Percentiles rank a stretch among this genome's conserved stretches.
Conservation (phyloP, 164 flowering plant species). For the Vitis rupestris region DNA sequence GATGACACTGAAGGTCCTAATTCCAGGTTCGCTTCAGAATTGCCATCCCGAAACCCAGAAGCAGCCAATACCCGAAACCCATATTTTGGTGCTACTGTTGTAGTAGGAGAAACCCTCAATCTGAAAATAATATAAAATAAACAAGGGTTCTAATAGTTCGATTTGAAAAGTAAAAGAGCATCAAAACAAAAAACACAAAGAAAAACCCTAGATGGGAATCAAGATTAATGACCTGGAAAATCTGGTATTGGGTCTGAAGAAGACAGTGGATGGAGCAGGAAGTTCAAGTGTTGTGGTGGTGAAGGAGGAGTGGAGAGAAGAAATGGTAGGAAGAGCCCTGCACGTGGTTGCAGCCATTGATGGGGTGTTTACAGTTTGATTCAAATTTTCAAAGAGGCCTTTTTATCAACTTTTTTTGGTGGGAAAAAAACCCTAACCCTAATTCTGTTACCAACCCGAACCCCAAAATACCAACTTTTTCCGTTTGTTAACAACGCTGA, state of each 20-base stretch:
- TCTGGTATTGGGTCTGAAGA: background rate
- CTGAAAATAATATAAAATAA: slow-evolving; percentile 12
- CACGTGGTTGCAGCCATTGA: background rate
- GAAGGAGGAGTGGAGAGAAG: background rate
- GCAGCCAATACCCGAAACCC: slow-evolving; percentile 11
- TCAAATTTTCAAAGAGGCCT: no score
- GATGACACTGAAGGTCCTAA: slow-evolving; percentile 5
- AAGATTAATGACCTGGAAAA: background rate
- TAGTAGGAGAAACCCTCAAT: slow-evolving; percentile 10
- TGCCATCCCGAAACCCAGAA: slow-evolving; percentile 14
- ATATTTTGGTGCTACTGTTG: slow-evolving; percentile 1
- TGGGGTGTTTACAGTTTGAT: background rate
- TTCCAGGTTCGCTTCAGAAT: slow-evolving; percentile 18
- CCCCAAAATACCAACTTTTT: no score
- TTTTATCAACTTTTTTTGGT: no score
- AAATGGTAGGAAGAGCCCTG: background rate
- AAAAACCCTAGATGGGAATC: background rate
- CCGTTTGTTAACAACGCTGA: no score
- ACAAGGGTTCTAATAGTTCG: background rate
- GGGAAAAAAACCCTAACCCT: no score
- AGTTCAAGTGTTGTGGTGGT: background rate
- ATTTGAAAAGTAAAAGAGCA: background rate
- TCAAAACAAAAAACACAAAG: background rate
- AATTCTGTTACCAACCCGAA: no score
- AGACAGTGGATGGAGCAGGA: background rate